A percentile compares a stretch with the other conserved stretches of the same genome.
phyloP scores from a whole-genome alignment of 768 basidiomycete species.

The Boletus speciosus region DNA sequence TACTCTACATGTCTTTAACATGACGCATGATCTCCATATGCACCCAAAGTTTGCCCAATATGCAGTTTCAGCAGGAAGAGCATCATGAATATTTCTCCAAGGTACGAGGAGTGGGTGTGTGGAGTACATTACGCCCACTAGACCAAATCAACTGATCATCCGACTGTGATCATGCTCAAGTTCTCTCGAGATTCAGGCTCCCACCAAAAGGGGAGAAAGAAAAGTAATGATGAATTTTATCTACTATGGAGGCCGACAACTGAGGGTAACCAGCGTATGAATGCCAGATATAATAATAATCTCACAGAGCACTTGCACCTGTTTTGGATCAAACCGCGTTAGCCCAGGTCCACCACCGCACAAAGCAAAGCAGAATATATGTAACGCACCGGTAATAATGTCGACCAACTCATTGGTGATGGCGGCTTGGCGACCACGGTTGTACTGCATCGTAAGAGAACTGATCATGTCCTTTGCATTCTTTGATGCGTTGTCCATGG shows the following conservation, averaged over 20 bases:
- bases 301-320: constrained; percentile 51
- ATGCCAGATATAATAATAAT: constrained; percentile 11
- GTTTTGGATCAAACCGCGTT: neutral
- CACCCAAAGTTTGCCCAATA: constrained; percentile 3
- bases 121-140: neutral
- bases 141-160: neutral
- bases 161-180: neutral
- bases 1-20: constrained; percentile 33
- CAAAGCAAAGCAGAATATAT: neutral
- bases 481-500: constrained; percentile 99
- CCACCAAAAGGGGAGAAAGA: neutral
- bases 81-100: neutral
- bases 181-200: neutral
- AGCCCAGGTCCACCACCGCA: neutral
- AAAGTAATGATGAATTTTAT: constrained; percentile 21
- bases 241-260: constrained; percentile 18
- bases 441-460: constrained; percentile 89
- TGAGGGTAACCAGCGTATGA: constrained; percentile 10
- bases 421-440: constrained; percentile 96
- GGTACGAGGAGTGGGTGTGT: neutral
- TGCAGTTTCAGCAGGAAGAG: neutral
- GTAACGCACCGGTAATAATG: constrained; percentile 76
- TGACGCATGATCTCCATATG: constrained; percentile 25
- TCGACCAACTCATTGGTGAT: constrained; percentile 96
- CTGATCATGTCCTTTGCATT: constrained; percentile 95